phyloP scores from a whole-genome alignment of 2,329 filamentous ascomycete species.

The Cercospora zeina region DNA sequence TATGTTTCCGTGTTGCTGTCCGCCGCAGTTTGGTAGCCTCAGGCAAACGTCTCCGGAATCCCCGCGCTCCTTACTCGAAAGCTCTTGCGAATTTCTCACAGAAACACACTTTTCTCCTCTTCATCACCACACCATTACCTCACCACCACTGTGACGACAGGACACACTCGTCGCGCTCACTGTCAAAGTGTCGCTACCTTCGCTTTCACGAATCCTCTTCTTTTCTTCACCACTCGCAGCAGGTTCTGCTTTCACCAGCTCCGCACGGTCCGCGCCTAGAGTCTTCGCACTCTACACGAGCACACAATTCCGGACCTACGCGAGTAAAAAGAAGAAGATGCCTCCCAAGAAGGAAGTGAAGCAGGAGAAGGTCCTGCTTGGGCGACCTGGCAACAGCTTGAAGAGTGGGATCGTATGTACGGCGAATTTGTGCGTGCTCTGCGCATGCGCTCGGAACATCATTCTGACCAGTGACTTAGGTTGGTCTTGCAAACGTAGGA shows the following conservation, averaged over 20 bases:
- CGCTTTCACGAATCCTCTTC: slow-evolving; percentile 33
- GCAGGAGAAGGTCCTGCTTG: slow-evolving; percentile 95
- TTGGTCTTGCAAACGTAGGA: slow-evolving; percentile 97
- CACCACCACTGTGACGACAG: slow-evolving; percentile 31
- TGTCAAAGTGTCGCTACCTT: slow-evolving; percentile 35
- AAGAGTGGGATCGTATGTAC: slow-evolving; percentile 96
- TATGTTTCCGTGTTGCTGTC: background rate
- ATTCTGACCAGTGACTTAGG: slow-evolving; percentile 60
- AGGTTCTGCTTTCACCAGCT: slow-evolving; percentile 39
- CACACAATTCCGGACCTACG: slow-evolving; percentile 51
- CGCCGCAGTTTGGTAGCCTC: background rate
- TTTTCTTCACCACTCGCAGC: slow-evolving; percentile 36
- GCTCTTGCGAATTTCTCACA: slow-evolving; percentile 11
- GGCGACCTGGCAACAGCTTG: slow-evolving; percentile 93
- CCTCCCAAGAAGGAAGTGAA: slow-evolving; percentile 88
- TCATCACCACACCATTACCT: slow-evolving; percentile 1
- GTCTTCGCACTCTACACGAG: slow-evolving; percentile 22
- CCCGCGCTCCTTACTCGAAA: slow-evolving; percentile 7
- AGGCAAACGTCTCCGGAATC: background rate
- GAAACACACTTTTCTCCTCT: background rate
- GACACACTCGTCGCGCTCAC: slow-evolving; percentile 35
- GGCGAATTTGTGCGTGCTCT: slow-evolving; percentile 38
- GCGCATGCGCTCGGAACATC: slow-evolving; percentile 38
- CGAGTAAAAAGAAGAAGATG: slow-evolving; percentile 68
- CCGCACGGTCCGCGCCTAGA: slow-evolving; percentile 24